Evolutionary conservation across 108 stramenopile genomes (phyloP), one percentile per base, ranked within the genome.

Genomic region (Bacterosira constricta): DNA sequence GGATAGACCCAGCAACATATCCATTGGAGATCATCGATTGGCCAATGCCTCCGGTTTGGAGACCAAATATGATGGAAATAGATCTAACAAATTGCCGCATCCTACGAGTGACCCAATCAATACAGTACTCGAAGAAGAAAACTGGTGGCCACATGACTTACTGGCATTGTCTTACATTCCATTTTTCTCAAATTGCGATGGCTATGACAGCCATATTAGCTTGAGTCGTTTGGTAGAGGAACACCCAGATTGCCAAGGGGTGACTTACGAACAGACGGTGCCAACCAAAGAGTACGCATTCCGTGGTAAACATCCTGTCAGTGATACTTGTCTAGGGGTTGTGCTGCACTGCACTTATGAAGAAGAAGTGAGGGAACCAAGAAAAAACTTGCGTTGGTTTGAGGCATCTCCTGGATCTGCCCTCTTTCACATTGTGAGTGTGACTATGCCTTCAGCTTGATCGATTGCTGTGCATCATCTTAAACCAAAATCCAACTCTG

Each of bases 171-270:
- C 91, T 7, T 94, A 93, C 64, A 57, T 96, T 23, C 94, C 94
- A 12, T 96, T 85, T 72, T 82, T 96, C 8, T 87, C 85, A 32
- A 92, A 89, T 32, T 96, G 94, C 66, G 66, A 85, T 27, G 92
- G 92, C 6, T 94, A 87, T 51, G 94, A 90, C 39, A 75, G 71
- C n/a, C 88, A 91, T 53, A 84, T 95, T 45, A 75, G 68, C 35
- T 57, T 88, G 35, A 64, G 83, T 46, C 91, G 93, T 63, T 61
- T 95, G 49, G 29, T 96, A 13, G 95, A 96, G 71, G 85, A 87
- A 45, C 87, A 96, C 57, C 85, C 85, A 44, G 86, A 70, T 46
- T 96, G 93, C 70, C 54, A 46, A 6, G 21, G 30, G 23, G 75
- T 86, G 30, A 8, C 17, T 18, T 41, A 62, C 31, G 65, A 83